These are phyloP conservation scores for Salix brachista DNA, from an alignment of 345 rosid species.

Conservation along the genomic window DNA sequence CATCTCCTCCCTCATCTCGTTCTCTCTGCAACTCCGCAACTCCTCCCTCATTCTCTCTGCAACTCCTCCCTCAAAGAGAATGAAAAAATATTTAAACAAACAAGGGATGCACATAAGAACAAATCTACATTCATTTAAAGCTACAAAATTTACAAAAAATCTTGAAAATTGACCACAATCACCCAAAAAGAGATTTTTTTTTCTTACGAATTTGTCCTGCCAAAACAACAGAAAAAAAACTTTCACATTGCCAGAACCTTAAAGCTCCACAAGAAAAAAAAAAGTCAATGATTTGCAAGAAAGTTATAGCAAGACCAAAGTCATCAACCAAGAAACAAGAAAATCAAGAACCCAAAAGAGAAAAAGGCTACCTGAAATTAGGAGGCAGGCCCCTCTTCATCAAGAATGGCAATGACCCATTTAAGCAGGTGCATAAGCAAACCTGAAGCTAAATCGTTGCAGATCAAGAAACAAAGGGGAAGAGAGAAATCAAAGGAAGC, in stretches of 20 bases:
- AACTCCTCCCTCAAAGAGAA: no score
- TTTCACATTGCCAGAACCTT: neutral
- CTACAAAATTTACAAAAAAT: no score
- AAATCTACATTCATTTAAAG: no score
- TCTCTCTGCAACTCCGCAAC: no score
- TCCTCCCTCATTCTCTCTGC: no score
- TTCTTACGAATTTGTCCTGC: constrained; percentile 11
- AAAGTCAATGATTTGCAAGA: neutral
- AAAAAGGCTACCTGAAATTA: constrained; percentile 18
- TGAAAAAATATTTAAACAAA: no score
- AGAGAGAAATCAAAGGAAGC: constrained; percentile 9
- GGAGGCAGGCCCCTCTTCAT: constrained; percentile 17
- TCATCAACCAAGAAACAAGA: neutral
- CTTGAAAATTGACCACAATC: no score
- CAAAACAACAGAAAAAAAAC: neutral
- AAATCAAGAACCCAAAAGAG: neutral
- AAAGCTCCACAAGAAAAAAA: neutral
- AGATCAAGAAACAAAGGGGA: constrained; percentile 38
- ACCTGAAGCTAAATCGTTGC: constrained; percentile 17
- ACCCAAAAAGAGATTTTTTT: no score
- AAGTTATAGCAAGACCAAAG: neutral
- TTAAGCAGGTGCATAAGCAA: neutral
- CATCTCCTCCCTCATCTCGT: no score
- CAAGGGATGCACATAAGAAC: no score
- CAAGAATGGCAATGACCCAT: constrained; percentile 26